phyloP scores from a whole-genome alignment of 169 alveolate genomes.

The Plasmodium gonderi region DNA sequence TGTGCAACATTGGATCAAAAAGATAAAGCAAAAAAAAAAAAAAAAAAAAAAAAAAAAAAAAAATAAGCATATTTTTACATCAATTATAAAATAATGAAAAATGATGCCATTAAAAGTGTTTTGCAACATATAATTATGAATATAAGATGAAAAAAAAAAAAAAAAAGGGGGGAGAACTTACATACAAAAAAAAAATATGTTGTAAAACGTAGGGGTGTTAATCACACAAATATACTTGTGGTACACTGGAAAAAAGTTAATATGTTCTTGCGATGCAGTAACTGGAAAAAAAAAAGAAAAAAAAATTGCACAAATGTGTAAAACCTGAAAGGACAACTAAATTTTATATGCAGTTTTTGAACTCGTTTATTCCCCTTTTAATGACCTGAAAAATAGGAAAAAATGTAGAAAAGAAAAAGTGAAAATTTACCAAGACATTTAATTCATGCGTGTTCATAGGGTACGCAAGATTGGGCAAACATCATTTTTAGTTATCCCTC shows the following conservation, averaged over 20 bases:
- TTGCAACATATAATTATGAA: background rate
- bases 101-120: background rate
- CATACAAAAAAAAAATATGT: background rate
- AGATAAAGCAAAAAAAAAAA: background rate
- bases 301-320: background rate
- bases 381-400: slow-evolving; percentile 34
- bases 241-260: background rate
- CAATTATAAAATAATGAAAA: background rate
- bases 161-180: background rate
- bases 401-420: background rate
- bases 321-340: background rate
- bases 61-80: background rate
- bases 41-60: background rate
- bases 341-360: slow-evolving; percentile 21
- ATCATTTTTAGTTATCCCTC: background rate
- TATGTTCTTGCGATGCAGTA: background rate
- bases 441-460: too few species aligned
- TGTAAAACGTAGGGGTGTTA: background rate
- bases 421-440: too few species aligned
- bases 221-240: background rate
- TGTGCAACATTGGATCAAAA: background rate
- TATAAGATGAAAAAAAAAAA: background rate
- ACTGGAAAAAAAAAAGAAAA: background rate
- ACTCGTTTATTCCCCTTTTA: slow-evolving; percentile 62
- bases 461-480: background rate